phyloP scores from a whole-genome alignment of 768 basidiomycete genomes.

The Pleurotus tuber-regium region DNA sequence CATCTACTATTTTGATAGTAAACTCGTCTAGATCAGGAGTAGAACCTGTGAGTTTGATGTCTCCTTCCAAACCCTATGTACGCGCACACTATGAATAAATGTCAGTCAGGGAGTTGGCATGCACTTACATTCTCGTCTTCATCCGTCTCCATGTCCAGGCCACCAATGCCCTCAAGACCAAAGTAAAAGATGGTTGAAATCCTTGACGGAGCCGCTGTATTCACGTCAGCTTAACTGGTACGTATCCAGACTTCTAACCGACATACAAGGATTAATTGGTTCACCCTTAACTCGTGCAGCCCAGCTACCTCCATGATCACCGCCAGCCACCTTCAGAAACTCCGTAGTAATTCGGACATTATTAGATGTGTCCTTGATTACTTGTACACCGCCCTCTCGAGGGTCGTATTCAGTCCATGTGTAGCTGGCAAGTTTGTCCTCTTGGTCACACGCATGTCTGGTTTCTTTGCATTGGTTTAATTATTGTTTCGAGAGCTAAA shows the following conservation, averaged over 20 bases:
- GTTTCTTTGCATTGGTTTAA: conserved; percentile 18
- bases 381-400: conserved; percentile 82
- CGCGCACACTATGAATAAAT: conserved; percentile 6
- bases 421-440: conserved; percentile 76
- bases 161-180: conserved; percentile 86
- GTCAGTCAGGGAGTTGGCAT: conserved; percentile 1
- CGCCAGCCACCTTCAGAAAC: conserved; percentile 83
- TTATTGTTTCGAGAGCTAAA: not conserved
- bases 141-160: conserved; percentile 74
- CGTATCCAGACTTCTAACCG: not conserved
- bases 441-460: conserved; percentile 88
- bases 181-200: conserved; percentile 84
- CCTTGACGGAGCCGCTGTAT: conserved; percentile 47
- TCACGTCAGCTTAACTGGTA: not conserved
- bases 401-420: conserved; percentile 88
- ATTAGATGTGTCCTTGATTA: conserved; percentile 76
- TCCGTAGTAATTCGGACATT: conserved; percentile 85
- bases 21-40: conserved; percentile 84
- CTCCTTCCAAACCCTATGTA: conserved; percentile 73
- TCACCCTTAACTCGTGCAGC: conserved; percentile 80
- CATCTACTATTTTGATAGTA: conserved; percentile 73
- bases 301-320: conserved; percentile 85
- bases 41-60: conserved; percentile 67
- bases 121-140: conserved; percentile 67
- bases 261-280: conserved; percentile 66